Conservation (phyloP, 805 yeast genomes). For the Vanderwaltozyma yarrowii region DNA sequence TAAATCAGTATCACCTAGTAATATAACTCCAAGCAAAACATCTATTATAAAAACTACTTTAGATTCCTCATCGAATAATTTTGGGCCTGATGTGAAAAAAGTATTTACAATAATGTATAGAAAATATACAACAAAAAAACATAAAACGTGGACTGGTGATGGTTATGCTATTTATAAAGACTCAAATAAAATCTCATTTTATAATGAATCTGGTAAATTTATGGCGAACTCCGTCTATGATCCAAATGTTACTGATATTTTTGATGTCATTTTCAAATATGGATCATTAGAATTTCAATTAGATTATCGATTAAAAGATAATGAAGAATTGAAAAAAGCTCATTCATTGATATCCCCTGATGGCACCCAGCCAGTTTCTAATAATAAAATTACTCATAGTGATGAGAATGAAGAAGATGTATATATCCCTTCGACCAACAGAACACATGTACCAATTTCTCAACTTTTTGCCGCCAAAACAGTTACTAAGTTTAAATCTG, state of each 20-base stretch:
- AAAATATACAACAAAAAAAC: conserved; percentile 62
- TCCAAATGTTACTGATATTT: conserved; percentile 15
- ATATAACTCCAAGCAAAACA: too few relatives aligned
- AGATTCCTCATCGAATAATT: background rate
- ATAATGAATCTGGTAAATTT: conserved; percentile 21
- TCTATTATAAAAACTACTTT: too few relatives aligned
- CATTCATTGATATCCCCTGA: background rate
- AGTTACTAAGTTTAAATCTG: conserved; percentile 10
- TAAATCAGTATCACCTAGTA: background rate
- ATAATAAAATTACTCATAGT: background rate
- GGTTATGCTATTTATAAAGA: conserved; percentile 40
- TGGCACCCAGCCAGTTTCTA: background rate
- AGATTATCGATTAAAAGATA: conserved; percentile 35
- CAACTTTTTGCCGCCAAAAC: conserved; percentile 8
- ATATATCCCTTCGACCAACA: background rate
- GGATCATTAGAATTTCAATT: conserved; percentile 57
- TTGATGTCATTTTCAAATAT: conserved; percentile 36
- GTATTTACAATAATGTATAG: conserved; percentile 36
- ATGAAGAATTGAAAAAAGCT: conserved; percentile 10
- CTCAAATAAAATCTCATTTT: conserved; percentile 15
- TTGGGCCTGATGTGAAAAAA: background rate
- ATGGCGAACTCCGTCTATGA: conserved; percentile 18
- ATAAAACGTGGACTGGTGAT: conserved; percentile 94
- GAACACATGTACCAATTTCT: conserved; percentile 7
- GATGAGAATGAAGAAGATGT: background rate